Evolutionary conservation across 495 filamentous ascomycete species (phyloP), one percentile per base, ranked within the genome.

Genomic region (Hyaloscypha finlandica): DNA sequence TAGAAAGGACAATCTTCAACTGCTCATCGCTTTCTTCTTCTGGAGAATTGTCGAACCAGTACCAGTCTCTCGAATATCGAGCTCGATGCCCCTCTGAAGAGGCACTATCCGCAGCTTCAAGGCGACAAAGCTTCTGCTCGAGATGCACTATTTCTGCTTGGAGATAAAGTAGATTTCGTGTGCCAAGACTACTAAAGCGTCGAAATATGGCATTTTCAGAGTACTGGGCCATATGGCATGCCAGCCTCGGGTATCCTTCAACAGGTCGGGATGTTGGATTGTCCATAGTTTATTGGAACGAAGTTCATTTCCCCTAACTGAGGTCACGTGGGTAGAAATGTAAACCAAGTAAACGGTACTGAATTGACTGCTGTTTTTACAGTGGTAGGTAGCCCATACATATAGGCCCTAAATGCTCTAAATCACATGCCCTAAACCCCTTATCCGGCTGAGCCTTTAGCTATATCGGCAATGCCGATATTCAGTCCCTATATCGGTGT

Each of bases 121-220:
- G 64, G 4, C 54, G 42, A 20, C 69, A 22, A 0, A 76, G 69
- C 39, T 76, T 67, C n/a, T 64, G 53, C 59, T 77, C 76, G 35
- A 74, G 69, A 35, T 69, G 37, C 3, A 59, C 63, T 9, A 75
- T 39, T 48, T 73, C 77, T 3, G 74, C 75, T 66, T 77, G 77
- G 29, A 74, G 72, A 61, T 77, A 76, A 16, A 78, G 71, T 39
- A 77, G 37, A 64, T 76, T 77, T 33, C 73, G 69, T 48, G 64
- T 61, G 51, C 77, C 77, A 4, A 75, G 56, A 11, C 48, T 69
- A 20, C 65, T 68, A 53, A 78, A 78, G 1, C 75, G 73, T 48
- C 74, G 63, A 63, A 72, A 75, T n/a, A 76, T 69, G 0, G 70
- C 33, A 22, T 69, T 32, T 25, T 68, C 66, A 14, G 19, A 32